Evolutionary conservation across 2,329 filamentous ascomycete species (phyloP).

Genomic region (Canariomyces notabilis): DNA sequence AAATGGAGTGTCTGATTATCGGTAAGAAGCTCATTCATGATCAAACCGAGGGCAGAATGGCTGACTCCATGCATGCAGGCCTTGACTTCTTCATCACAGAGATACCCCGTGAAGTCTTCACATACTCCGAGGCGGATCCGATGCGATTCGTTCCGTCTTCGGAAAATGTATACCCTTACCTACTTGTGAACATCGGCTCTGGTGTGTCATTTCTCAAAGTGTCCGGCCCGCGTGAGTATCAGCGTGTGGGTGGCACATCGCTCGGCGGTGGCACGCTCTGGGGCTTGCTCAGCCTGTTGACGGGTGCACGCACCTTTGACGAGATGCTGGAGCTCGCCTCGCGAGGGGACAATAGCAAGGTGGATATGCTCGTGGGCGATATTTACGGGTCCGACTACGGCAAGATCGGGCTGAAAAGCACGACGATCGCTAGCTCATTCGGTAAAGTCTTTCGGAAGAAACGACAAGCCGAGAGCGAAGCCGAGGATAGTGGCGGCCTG

Average conservation of each 20-base stretch:
- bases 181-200: constrained; percentile 96
- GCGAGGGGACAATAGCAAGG: constrained; percentile 81
- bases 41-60: background rate
- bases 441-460: constrained; percentile 96
- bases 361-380: constrained; percentile 95
- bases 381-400: constrained; percentile 95
- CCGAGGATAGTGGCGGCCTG: constrained; percentile 64
- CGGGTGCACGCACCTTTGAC: constrained; percentile 91
- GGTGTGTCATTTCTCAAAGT: constrained; percentile 98
- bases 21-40: constrained; percentile 37
- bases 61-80: constrained; percentile 38
- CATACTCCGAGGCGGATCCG: constrained; percentile 83
- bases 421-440: constrained; percentile 91
- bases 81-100: constrained; percentile 99
- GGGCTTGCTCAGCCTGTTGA: constrained; percentile 87
- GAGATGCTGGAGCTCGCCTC: constrained; percentile 94
- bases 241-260: constrained; percentile 91
- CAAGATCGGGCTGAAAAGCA: constrained; percentile 94
- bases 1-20: constrained; percentile 98
- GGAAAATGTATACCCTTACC: constrained; percentile 87
- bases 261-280: constrained; percentile 96
- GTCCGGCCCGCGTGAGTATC: constrained; percentile 76
- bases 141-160: constrained; percentile 81
- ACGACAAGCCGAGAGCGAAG: constrained; percentile 70
- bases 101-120: constrained; percentile 95